Evolutionary conservation across 2,329 filamentous ascomycete species (phyloP).

Genomic region (Salinomyces thailandicus): DNA sequence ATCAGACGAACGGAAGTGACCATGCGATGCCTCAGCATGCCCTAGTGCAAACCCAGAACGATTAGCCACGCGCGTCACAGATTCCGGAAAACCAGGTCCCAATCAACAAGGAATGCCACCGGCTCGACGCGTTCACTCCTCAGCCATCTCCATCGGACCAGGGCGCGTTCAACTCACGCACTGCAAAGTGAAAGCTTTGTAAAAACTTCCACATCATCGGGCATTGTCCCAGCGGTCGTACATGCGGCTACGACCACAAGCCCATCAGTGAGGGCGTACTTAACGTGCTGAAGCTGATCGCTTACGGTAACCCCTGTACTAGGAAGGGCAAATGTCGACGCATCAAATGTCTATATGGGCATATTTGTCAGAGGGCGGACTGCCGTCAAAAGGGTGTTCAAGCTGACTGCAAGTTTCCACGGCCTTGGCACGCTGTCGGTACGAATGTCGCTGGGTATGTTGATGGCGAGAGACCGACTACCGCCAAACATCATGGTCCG

Average conservation of each 20-base stretch:
- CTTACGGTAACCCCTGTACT: slow-evolving; percentile 35
- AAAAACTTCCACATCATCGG: slow-evolving; percentile 37
- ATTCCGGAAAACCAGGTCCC: slow-evolving; percentile 28
- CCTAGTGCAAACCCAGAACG: no score
- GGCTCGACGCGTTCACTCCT: slow-evolving; percentile 37
- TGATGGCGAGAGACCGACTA: background rate
- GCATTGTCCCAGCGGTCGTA: slow-evolving; percentile 20
- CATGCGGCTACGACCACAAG: slow-evolving; percentile 39
- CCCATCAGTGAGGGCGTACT: slow-evolving; percentile 31
- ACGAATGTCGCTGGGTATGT: slow-evolving; percentile 10
- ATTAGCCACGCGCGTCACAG: slow-evolving; percentile 13
- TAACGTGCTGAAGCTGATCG: slow-evolving; percentile 36
- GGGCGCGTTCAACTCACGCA: slow-evolving; percentile 30
- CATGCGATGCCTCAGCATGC: no score
- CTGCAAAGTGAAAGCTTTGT: slow-evolving; percentile 36
- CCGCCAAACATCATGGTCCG: no score
- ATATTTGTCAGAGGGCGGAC: slow-evolving; percentile 32
- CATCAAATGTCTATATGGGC: slow-evolving; percentile 37
- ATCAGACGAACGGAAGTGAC: slow-evolving; percentile 6
- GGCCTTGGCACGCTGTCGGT: slow-evolving; percentile 9
- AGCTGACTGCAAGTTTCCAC: slow-evolving; percentile 16
- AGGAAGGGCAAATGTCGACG: slow-evolving; percentile 33
- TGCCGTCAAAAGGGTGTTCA: slow-evolving; percentile 20
- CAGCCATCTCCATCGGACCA: slow-evolving; percentile 29
- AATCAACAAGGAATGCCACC: slow-evolving; percentile 38